Percentiles rank a stretch among this genome's conserved stretches.
These are phyloP conservation scores for Phytophthora fragariaefolia DNA, from an alignment of 352 stramenopile genomes.

Conservation along the genomic window DNA sequence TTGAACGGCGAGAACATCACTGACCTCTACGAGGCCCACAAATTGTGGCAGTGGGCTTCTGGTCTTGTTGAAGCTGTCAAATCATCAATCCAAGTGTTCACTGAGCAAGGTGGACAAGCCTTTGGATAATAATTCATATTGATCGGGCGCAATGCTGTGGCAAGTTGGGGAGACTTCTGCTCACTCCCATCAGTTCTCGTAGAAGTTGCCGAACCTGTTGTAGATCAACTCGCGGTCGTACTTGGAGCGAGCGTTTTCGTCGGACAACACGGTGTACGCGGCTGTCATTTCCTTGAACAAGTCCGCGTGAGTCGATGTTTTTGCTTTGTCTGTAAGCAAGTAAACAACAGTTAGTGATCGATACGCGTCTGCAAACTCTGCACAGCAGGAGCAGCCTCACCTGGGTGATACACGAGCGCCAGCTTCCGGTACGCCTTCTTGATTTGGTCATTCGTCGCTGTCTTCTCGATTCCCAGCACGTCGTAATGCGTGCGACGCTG, in stretches of 20 bases:
- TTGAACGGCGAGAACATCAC: not conserved
- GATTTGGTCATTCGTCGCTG: constrained; percentile 72
- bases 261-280: constrained; percentile 85
- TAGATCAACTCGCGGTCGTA: constrained; percentile 82
- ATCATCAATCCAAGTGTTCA: constrained; percentile 2
- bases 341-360: constrained; percentile 6
- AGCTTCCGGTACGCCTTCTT: constrained; percentile 92
- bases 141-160: constrained; percentile 12
- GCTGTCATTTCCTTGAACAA: constrained; percentile 90
- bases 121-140: constrained; percentile 23
- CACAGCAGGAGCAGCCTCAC: constrained; percentile 33
- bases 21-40: constrained; percentile 12
- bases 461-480: constrained; percentile 68
- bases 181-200: constrained; percentile 38
- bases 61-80: constrained; percentile 9
- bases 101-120: not conserved
- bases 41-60: too few species aligned
- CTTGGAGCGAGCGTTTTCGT: constrained; percentile 53
- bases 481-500: constrained; percentile 78
- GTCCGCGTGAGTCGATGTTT: constrained; percentile 59
- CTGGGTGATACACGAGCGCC: constrained; percentile 87
- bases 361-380: not conserved
- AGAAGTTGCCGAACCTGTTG: constrained; percentile 61
- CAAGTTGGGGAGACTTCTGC: not conserved
- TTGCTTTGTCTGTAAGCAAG: constrained; percentile 71